Percentiles rank a stretch among this genome's conserved stretches.
Evolutionary conservation across 129 eudicot species (phyloP).

Genomic region (Chrysanthemum makinoi): DNA sequence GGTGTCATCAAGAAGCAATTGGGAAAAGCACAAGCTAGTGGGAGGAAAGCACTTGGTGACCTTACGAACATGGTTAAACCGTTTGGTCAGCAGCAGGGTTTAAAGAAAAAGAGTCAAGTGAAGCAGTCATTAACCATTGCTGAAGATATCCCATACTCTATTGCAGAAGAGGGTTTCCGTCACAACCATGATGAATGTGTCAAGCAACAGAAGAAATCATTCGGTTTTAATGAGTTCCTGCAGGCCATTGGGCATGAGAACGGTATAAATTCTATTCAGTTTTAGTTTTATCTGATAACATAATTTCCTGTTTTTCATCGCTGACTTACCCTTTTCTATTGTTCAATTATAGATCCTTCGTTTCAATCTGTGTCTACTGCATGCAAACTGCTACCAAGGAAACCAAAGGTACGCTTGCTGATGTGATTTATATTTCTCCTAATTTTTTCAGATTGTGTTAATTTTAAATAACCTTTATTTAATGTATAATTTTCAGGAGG

Average conservation of each 20-base stretch:
- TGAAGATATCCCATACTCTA: constrained; percentile 28
- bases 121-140: constrained; percentile 38
- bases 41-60: constrained; percentile 73
- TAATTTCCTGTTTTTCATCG: background rate
- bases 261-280: constrained; percentile 26
- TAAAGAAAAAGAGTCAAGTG: constrained; percentile 30
- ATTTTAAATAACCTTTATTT: background rate
- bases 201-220: constrained; percentile 37
- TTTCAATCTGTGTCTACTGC: constrained; percentile 1
- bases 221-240: constrained; percentile 42
- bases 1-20: constrained; percentile 30
- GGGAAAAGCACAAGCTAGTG: constrained; percentile 29
- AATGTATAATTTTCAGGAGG: constrained; percentile 23
- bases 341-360: constrained; percentile 25
- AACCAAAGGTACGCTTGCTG: constrained; percentile 14
- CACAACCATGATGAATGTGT: constrained; percentile 71
- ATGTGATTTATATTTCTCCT: background rate
- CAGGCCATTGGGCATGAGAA: constrained; percentile 45
- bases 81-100: constrained; percentile 28
- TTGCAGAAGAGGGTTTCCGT: constrained; percentile 52
- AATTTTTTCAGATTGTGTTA: background rate
- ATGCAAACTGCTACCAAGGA: background rate
- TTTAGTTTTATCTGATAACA: background rate
- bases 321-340: background rate
- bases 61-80: constrained; percentile 72